phyloP scores from a whole-genome alignment of 371 early-diverging fungal genomes.

The Actinomucor elegans region DNA sequence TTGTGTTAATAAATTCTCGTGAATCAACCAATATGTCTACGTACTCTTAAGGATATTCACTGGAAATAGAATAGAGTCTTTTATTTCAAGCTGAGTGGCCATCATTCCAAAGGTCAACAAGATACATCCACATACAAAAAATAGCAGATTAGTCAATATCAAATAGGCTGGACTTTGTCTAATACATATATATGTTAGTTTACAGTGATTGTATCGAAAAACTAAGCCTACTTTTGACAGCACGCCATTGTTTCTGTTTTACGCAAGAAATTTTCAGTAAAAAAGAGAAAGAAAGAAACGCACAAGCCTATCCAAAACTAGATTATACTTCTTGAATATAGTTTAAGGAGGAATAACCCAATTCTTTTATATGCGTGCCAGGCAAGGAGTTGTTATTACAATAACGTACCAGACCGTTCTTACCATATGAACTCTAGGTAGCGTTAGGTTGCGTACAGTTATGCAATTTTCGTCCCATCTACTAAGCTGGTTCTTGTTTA shows the following conservation, averaged over 20 bases:
- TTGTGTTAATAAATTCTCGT: background rate
- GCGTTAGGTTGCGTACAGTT: too few relatives aligned
- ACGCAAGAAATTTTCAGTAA: too few relatives aligned
- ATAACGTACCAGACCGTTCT: too few relatives aligned
- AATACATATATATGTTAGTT: background rate
- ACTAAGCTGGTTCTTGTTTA: too few relatives aligned
- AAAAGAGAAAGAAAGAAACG: constrained; percentile 3
- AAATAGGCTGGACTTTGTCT: constrained; percentile 38
- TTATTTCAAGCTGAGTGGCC: constrained; percentile 30
- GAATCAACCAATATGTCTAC: background rate
- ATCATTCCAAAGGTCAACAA: constrained; percentile 37
- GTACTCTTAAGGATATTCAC: constrained; percentile 45
- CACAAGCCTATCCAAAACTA: too few relatives aligned
- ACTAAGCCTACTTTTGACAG: constrained; percentile 37
- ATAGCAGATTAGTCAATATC: constrained; percentile 30
- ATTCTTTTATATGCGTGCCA: background rate
- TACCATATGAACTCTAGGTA: too few relatives aligned
- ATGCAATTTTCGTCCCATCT: too few relatives aligned
- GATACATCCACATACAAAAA: constrained; percentile 35
- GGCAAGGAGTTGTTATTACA: too few relatives aligned
- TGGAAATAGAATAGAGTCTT: constrained; percentile 32
- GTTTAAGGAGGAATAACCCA: background rate
- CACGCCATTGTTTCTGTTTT: constrained; percentile 36
- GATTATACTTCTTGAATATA: too few relatives aligned
- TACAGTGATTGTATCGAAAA: background rate